Evolutionary conservation across 768 basidiomycete genomes (phyloP).

Genomic region (Boletus reticulatus): DNA sequence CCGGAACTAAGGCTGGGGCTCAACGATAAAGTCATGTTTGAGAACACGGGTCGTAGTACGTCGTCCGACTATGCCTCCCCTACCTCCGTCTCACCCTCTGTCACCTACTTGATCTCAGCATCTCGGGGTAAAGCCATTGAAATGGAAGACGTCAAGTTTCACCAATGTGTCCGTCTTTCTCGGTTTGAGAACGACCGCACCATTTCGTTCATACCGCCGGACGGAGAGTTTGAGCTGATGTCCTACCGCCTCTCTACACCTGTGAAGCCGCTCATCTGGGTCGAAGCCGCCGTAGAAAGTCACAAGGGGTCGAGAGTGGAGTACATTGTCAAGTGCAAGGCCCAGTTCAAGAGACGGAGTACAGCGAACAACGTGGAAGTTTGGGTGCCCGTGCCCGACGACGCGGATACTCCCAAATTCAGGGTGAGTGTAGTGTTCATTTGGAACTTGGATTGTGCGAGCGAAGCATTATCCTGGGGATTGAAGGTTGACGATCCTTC

Average conservation of each 20-base stretch:
- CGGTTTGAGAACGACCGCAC: slow-evolving; percentile 99
- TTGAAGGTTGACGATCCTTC: not conserved
- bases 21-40: slow-evolving; percentile 99
- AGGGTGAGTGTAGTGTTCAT: slow-evolving; percentile 49
- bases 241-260: slow-evolving; percentile 94
- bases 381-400: slow-evolving; percentile 98
- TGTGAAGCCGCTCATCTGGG: slow-evolving; percentile 93
- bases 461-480: not conserved
- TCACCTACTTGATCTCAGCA: not conserved
- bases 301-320: slow-evolving; percentile 92
- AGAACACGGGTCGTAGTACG: slow-evolving; percentile 92
- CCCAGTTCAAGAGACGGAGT: slow-evolving; percentile 95
- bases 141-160: slow-evolving; percentile 99
- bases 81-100: not conserved
- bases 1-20: slow-evolving; percentile 92
- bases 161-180: slow-evolving; percentile 96
- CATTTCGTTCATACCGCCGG: slow-evolving; percentile 98
- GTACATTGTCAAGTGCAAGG: slow-evolving; percentile 94
- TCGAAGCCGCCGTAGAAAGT: slow-evolving; percentile 94
- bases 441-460: no score
- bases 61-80: slow-evolving; percentile 5
- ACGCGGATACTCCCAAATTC: slow-evolving; percentile 97
- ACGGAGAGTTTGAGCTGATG: slow-evolving; percentile 99
- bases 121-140: slow-evolving; percentile 95
- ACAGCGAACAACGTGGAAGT: slow-evolving; percentile 99